Percentiles rank a stretch among this genome's conserved stretches.
Evolutionary conservation across 768 basidiomycete species (phyloP).

Genomic region (Trametes cubensis): DNA sequence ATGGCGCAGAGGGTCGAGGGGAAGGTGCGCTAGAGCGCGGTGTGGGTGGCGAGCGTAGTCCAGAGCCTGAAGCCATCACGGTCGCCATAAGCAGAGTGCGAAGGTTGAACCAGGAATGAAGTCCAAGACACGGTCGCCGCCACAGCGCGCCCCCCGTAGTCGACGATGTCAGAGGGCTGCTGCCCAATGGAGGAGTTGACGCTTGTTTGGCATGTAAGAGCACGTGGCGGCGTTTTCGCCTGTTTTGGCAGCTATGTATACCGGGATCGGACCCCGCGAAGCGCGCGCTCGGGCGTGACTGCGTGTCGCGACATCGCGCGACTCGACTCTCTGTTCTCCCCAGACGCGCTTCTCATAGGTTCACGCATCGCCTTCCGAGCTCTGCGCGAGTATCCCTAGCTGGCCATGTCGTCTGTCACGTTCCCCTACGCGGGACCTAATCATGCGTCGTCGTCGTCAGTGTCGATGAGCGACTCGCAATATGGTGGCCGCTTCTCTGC

Average conservation of each 20-base stretch:
- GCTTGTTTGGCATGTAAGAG: constrained; percentile 16
- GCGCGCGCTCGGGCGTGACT: constrained; percentile 3
- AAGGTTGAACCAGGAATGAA: background rate
- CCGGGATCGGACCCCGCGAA: background rate
- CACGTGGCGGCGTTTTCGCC: constrained; percentile 23
- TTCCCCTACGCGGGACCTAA: constrained; percentile 55
- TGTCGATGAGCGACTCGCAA: constrained; percentile 45
- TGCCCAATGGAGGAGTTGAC: constrained; percentile 20
- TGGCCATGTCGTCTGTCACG: constrained; percentile 66
- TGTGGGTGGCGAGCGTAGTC: constrained; percentile 26
- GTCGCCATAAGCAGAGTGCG: constrained; percentile 19
- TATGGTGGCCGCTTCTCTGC: constrained; percentile 54
- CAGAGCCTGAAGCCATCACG: constrained; percentile 11
- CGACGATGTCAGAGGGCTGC: background rate
- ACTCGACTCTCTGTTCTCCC: constrained; percentile 4
- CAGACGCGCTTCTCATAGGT: constrained; percentile 13
- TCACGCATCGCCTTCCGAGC: constrained; percentile 3
- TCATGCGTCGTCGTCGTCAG: constrained; percentile 41
- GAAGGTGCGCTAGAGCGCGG: constrained; percentile 54
- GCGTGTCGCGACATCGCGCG: constrained; percentile 21
- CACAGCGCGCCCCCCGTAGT: constrained; percentile 11
- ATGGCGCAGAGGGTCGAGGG: constrained; percentile 51
- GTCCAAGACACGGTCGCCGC: constrained; percentile 2
- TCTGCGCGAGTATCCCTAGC: background rate
- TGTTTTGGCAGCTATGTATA: background rate